phyloP scores from a whole-genome alignment of 2,329 filamentous ascomycete genomes.

The Verticillium klebahnii region DNA sequence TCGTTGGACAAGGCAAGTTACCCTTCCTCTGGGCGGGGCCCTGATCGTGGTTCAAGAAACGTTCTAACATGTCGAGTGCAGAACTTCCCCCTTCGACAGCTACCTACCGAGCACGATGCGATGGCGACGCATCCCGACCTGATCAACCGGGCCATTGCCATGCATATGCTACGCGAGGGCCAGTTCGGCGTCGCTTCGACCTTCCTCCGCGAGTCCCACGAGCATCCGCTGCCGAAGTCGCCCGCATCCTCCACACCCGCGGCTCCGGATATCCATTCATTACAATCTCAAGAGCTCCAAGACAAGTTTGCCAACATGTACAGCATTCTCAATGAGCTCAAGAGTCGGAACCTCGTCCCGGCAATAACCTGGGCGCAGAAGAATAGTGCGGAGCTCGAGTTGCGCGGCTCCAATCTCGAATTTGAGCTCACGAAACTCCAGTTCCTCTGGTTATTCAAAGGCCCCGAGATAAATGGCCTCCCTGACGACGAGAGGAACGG shows the following conservation, averaged over 20 bases:
- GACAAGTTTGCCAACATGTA: conserved; percentile 88
- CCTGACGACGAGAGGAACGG: conserved; percentile 52
- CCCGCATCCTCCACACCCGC: conserved; percentile 6
- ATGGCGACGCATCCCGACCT: conserved; percentile 30
- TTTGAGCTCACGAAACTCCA: conserved; percentile 91
- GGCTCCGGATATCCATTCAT: conserved; percentile 44
- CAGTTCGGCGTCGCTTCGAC: conserved; percentile 84
- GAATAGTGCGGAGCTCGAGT: conserved; percentile 68
- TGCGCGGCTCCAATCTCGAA: conserved; percentile 84
- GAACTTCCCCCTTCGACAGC: conserved; percentile 47
- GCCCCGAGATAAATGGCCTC: conserved; percentile 48
- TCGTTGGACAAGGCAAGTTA: conserved; percentile 69
- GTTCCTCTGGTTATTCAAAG: conserved; percentile 83
- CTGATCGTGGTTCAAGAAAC: conserved; percentile 3
- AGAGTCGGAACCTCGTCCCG: conserved; percentile 67
- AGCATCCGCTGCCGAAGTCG: conserved; percentile 23
- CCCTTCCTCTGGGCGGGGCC: too few relatives aligned
- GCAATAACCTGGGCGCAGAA: conserved; percentile 82
- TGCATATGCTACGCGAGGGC: conserved; percentile 93
- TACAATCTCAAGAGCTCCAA: conserved; percentile 66
- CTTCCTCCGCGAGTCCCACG: conserved; percentile 69
- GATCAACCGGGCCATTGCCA: conserved; percentile 84
- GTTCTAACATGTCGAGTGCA: conserved; percentile 16
- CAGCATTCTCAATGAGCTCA: conserved; percentile 74
- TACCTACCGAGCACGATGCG: conserved; percentile 69